A percentile compares a stretch with the other conserved stretches of the same genome.
Evolutionary conservation across 2,329 filamentous ascomycete species (phyloP).

Genomic region (Pseudopithomyces maydicus): DNA sequence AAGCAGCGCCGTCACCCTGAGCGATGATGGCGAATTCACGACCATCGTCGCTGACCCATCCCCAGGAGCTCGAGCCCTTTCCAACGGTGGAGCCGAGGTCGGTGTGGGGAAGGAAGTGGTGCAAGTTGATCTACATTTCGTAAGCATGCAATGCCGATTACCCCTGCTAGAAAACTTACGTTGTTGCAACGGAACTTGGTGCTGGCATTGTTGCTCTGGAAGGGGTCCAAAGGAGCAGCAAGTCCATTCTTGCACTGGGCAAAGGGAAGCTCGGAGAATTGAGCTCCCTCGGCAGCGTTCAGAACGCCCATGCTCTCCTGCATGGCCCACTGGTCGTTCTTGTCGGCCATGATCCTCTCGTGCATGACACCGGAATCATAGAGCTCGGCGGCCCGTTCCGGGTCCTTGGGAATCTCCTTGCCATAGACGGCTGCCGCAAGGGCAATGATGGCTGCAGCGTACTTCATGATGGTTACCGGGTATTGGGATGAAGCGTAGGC

Average conservation of each 20-base stretch:
- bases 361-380: conserved; percentile 39
- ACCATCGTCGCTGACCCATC: conserved; percentile 57
- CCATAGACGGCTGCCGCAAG: conserved; percentile 18
- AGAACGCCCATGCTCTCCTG: conserved; percentile 17
- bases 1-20: conserved; percentile 59
- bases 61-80: conserved; percentile 54
- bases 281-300: conserved; percentile 15
- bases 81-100: conserved; percentile 55
- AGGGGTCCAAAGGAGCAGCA: conserved; percentile 34
- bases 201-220: conserved; percentile 36
- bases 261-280: conserved; percentile 28
- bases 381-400: conserved; percentile 23
- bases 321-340: conserved; percentile 21
- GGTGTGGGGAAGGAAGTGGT: conserved; percentile 61
- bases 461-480: conserved; percentile 18
- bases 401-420: conserved; percentile 27
- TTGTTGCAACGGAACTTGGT: conserved; percentile 29
- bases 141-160: conserved; percentile 24
- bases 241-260: conserved; percentile 32
- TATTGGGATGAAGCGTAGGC: background rate
- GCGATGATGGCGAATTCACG: conserved; percentile 61
- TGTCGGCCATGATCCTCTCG: conserved; percentile 34
- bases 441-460: conserved; percentile 16
- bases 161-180: background rate
- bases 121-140: conserved; percentile 53